Conservation (phyloP, 2,329 filamentous ascomycete genomes). For the Venturia asperata region DNA sequence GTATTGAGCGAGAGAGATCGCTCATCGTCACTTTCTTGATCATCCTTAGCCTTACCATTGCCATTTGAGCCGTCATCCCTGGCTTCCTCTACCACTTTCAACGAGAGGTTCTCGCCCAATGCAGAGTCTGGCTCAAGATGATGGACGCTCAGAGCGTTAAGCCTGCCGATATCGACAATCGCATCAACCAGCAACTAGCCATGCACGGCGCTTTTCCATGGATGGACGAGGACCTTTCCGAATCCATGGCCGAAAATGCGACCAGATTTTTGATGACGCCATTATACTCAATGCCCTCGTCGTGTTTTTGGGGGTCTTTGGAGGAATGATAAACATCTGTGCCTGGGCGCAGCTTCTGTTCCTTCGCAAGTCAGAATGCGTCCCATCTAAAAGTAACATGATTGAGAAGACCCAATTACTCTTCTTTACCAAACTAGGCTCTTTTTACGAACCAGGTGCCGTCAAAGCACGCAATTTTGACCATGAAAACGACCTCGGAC, state of each 20-base stretch:
- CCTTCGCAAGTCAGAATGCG: neutral
- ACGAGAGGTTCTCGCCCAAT: neutral
- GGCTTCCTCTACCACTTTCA: neutral
- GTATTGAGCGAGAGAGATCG: neutral
- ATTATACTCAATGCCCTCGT: neutral
- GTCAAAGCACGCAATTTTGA: no score
- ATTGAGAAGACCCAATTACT: no score
- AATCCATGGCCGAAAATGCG: neutral
- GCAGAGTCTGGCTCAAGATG: neutral
- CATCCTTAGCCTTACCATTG: neutral
- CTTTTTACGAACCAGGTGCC: no score
- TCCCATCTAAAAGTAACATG: no score
- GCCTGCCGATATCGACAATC: neutral
- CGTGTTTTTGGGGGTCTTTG: neutral
- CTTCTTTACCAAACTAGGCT: no score
- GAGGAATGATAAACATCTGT: neutral
- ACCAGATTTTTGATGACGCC: neutral
- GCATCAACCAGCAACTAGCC: neutral
- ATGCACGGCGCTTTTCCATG: neutral
- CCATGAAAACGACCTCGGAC: no score
- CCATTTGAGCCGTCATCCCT: neutral
- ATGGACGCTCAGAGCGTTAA: neutral
- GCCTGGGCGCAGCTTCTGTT: neutral
- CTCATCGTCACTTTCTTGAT: neutral
- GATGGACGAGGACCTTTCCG: neutral